Base-by-base conservation (phyloP, 352 stramenopile genomes). In the Pythium volutum region DNA sequence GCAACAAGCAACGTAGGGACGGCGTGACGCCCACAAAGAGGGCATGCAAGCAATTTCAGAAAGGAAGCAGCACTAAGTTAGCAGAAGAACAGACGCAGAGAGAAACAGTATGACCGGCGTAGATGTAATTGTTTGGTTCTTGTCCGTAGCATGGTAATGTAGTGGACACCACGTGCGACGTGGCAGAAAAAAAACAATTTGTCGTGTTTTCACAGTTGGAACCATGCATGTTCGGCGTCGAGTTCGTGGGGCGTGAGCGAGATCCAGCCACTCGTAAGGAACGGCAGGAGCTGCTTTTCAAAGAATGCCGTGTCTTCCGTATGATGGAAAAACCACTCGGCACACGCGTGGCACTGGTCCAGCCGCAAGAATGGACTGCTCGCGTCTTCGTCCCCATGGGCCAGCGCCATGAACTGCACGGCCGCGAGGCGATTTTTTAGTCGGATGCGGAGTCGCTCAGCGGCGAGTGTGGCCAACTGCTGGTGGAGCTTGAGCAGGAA, bases 321-420 rank as follows among this genome's bases (percentile, higher is more conserved):
- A 22, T 59, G 48, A 0, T 38, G 48, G 18, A 56, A 41, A 23
- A 67, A 55, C 73, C 73, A 77, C 4, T 65, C 49, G 1, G 42
- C n/a, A 52, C 79, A 87, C 0, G 73, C 69, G 0, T 64, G 59
- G 34, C 63, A 80, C 22, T 89, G 77, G 14, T 76, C 63, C 4
- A 65, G 25, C 0, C 64, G 66, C 14, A 89, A 42, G 38, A 86
- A 87, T 47, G 52, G 58, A 23, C 36, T 33, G 33, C 31, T 31
- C 26, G 54, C 18, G 54, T 55, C 38, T 22, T 45, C 43, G 11
- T 67, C 49, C 39, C n/a, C 33, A 52, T 36, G 47, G 15, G 55
- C 33, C 22, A 62, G 55, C n/a, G 45, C 45, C 22, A 29, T 46
- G 6, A 45, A 23, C 3, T 41, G 5, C 9, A 69, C 51, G 3